Conservation (phyloP, 108 stramenopile genomes). For the Craspedostauros australis region DNA sequence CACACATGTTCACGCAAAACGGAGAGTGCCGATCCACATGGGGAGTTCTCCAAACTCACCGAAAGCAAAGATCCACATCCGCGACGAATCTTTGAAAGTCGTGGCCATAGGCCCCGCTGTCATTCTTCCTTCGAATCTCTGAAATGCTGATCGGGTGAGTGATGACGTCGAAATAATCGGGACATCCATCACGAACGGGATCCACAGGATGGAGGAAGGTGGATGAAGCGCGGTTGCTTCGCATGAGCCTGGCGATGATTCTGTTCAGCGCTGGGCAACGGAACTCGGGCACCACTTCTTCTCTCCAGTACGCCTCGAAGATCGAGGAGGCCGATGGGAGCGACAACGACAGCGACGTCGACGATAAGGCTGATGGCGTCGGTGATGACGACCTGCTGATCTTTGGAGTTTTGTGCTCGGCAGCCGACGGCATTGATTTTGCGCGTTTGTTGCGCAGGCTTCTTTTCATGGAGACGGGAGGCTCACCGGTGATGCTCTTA, state of each 20-base stretch:
- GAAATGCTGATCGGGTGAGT: conserved; percentile 53
- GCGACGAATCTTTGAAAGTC: conserved; percentile 35
- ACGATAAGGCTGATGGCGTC: too few relatives aligned
- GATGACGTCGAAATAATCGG: conserved; percentile 68
- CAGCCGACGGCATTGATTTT: too few relatives aligned
- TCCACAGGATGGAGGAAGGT: conserved; percentile 14
- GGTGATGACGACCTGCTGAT: too few relatives aligned
- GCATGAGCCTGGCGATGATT: conserved; percentile 17
- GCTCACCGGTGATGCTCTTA: too few relatives aligned
- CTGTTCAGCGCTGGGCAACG: conserved; percentile 20
- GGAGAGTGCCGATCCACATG: background rate
- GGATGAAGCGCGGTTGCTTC: background rate
- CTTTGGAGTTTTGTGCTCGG: too few relatives aligned
- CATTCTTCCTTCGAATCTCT: conserved; percentile 27
- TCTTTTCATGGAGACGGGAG: too few relatives aligned
- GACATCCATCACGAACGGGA: conserved; percentile 35
- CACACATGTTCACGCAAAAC: too few relatives aligned
- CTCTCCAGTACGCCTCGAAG: conserved; percentile 61
- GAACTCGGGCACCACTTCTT: conserved; percentile 19
- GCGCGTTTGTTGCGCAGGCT: too few relatives aligned
- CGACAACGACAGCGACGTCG: too few relatives aligned
- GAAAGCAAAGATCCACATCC: conserved; percentile 20
- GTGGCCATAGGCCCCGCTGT: conserved; percentile 14
- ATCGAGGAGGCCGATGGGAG: too few relatives aligned
- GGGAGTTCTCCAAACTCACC: background rate